Evolutionary conservation across 257 asterid species (phyloP).

Genomic region (Gentiana macrophylla): DNA sequence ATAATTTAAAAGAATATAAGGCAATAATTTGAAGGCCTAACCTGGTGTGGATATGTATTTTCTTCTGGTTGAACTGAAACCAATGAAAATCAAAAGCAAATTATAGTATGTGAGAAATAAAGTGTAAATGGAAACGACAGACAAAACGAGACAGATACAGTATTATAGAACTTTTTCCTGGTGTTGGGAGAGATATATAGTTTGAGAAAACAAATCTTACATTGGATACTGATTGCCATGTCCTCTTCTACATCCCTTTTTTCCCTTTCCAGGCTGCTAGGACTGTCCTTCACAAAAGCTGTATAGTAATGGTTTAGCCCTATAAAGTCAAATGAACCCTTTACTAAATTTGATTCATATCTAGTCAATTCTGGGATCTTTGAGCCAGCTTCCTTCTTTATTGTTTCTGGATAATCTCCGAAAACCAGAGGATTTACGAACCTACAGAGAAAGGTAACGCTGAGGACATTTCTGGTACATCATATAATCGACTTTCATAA

Average conservation of each 20-base stretch:
- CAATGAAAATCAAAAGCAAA: not conserved
- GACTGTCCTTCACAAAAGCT: slow-evolving; percentile 20
- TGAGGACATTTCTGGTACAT: too few relatives aligned
- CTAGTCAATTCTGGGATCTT: slow-evolving; percentile 42
- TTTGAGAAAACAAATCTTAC: slow-evolving; percentile 16
- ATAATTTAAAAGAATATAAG: not conserved
- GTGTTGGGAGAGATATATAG: not conserved
- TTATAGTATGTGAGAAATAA: not conserved
- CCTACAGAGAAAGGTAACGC: slow-evolving; percentile 23
- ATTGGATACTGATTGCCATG: slow-evolving; percentile 9
- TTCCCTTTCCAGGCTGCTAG: slow-evolving; percentile 11
- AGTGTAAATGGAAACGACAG: not conserved
- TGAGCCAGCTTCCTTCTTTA: slow-evolving; percentile 33
- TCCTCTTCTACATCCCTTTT: slow-evolving; percentile 25
- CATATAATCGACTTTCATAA: too few relatives aligned
- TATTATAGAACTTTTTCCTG: too few relatives aligned
- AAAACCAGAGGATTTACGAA: slow-evolving; percentile 37
- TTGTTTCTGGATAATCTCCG: slow-evolving; percentile 53
- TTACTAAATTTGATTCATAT: slow-evolving; percentile 32
- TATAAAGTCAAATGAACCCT: slow-evolving; percentile 51
- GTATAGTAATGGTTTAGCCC: slow-evolving; percentile 42
- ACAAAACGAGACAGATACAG: too few relatives aligned
- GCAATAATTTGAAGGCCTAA: not conserved
- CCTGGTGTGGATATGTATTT: slow-evolving; percentile 1
- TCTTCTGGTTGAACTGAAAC: slow-evolving; percentile 1